Base-by-base conservation (phyloP, 371 early-diverging fungal genomes). In the Apophysomyces elegans region DNA sequence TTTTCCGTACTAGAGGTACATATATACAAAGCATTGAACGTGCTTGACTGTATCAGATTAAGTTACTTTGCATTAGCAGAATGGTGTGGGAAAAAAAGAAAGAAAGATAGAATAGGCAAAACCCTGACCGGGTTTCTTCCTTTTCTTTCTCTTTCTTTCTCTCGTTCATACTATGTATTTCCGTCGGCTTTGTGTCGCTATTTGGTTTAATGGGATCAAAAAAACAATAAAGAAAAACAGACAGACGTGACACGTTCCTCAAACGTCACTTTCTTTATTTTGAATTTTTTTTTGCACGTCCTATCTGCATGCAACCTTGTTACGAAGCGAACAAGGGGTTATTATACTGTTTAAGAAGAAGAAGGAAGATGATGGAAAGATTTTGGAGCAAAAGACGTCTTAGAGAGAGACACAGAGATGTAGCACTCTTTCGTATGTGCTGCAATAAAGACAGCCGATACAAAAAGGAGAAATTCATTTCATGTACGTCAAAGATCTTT, bases 11-110 rank as follows among this genome's bases (percentile, higher is more conserved):
- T 98, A 86, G 90, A 79, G 85, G 96, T 50, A 86, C 85, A 1
- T 26, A 26, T 26, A 2, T 26, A 26, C 32, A 91, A 81, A 84
- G 84, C 67, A 83, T 91, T 71, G 2, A 26, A 26, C 32, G 32
- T 26, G 32, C 32, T 26, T 26, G 32, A 26, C 32, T 26, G 32
- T 26, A 26, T 26, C 32, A 26, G 32, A 26, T 26, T 26, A 26
- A 26, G 32, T 26, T 26, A 26, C 32, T 97, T 93, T 96, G 96
- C 88, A 92, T 96, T 72, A 97, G 97, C 61, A 97, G 98, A 62
- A 94, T 92, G 87, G 95, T 96, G 62, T 88, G 94, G 68, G 94
- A 91, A 82, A 84, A 88, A 26, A 26, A 26, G 32, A 26, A 26
- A 26, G 32, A 26, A 26, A 26, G 32, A 26, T 26, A 26, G 32